Evolutionary conservation across 805 yeast species (phyloP).

Genomic region (Monosporozyma servazzii): DNA sequence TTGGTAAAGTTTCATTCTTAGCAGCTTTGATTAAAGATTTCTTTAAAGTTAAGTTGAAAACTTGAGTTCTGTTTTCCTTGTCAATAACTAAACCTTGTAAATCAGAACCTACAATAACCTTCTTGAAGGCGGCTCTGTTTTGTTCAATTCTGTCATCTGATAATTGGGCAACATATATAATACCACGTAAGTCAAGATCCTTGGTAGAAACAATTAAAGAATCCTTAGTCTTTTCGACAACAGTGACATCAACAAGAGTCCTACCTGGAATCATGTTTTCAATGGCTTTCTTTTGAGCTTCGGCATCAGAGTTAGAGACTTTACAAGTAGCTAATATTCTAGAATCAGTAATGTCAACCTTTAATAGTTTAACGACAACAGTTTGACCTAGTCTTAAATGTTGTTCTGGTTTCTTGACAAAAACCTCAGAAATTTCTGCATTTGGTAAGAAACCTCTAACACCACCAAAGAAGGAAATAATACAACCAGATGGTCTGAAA

Average conservation of each 20-base stretch:
- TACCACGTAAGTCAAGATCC: constrained; percentile 50
- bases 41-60: constrained; percentile 57
- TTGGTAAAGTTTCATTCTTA: constrained; percentile 44
- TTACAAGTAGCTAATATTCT: constrained; percentile 68
- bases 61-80: constrained; percentile 50
- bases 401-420: constrained; percentile 66
- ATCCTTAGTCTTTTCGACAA: constrained; percentile 71
- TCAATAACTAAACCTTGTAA: constrained; percentile 57
- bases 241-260: constrained; percentile 46
- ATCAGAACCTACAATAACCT: constrained; percentile 50
- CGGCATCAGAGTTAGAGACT: constrained; percentile 44
- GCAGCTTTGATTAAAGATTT: constrained; percentile 60
- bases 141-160: constrained; percentile 71
- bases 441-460: constrained; percentile 76
- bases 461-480: constrained; percentile 74
- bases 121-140: constrained; percentile 56
- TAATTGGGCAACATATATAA: constrained; percentile 63
- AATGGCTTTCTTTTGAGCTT: constrained; percentile 40
- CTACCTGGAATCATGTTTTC: constrained; percentile 48
- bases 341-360: constrained; percentile 42
- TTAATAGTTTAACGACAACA: constrained; percentile 55
- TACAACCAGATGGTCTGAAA: constrained; percentile 67
- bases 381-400: constrained; percentile 80
- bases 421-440: constrained; percentile 83
- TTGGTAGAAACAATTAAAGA: constrained; percentile 55